Percentiles rank a stretch among this genome's conserved stretches.
phyloP scores from a whole-genome alignment of 2,329 filamentous ascomycete genomes.

The Phyllosticta citrichinensis region DNA sequence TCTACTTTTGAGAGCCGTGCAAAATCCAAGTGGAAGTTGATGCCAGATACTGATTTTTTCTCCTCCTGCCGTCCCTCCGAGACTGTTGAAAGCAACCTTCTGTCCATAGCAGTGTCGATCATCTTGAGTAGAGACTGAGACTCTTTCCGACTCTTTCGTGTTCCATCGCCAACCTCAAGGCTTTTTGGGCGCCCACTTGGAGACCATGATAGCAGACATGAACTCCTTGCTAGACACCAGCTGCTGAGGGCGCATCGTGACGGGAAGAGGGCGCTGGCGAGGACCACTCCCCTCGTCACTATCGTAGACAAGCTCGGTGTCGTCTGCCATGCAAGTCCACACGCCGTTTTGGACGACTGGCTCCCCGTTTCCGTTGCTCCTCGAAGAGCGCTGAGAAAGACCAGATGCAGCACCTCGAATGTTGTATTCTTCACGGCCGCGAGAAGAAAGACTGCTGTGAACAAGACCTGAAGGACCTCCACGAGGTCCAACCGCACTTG shows the following conservation, averaged over 20 bases:
- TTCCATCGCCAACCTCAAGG: neutral
- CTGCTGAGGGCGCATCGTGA: too few relatives aligned
- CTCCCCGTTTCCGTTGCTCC: neutral
- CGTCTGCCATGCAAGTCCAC: neutral
- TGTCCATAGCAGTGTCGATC: too few relatives aligned
- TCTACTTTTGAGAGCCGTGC: neutral
- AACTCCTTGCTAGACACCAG: neutral
- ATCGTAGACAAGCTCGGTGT: neutral
- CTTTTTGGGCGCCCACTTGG: neutral
- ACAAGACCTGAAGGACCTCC: neutral
- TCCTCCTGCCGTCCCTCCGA: neutral
- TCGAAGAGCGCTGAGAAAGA: neutral
- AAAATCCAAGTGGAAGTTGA: neutral
- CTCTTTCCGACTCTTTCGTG: too few relatives aligned
- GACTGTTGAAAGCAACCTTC: neutral
- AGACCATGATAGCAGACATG: conserved; percentile 1
- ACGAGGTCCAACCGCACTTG: neutral
- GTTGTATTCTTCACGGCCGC: neutral
- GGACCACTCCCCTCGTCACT: neutral
- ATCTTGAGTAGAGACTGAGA: too few relatives aligned
- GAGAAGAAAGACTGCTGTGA: neutral
- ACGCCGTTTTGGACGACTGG: neutral
- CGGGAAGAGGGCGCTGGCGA: too few relatives aligned
- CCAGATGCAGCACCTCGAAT: neutral
- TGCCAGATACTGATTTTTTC: neutral